Base-by-base conservation (phyloP, 2,329 filamentous ascomycete species). In the Phialophora verrucosa region DNA sequence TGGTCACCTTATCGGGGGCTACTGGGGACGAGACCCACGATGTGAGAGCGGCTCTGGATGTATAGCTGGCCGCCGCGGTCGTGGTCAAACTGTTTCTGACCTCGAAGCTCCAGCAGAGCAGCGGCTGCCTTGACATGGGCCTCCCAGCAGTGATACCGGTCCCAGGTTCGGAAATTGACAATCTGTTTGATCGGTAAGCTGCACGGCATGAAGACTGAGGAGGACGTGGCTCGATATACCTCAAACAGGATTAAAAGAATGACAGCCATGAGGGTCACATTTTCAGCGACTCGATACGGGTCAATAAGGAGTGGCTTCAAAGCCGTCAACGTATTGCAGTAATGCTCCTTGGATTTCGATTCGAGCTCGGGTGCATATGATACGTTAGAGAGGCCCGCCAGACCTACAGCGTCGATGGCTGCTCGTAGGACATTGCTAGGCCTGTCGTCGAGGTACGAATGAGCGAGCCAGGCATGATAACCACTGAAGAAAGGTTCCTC, bases 261-360 rank as follows among this genome's bases (percentile, higher is more conserved):
- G 44, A 80, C 73, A 1, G 77, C 73, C 17, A 78, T 76, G 68
- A 79, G 74, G 0, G 77, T 78, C 57, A 78, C 75, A 63, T 80
- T 78, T 57, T 74, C 74, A 1, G 75, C 67, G 5, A 76, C 76
- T 61, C 76, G 71, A 2, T 61, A 63, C 10, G 74, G 74, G n/a
- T 73, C 74, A 5, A 64, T 55, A 47, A 80, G 63, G 0, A 75
- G 76, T 42, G 73, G 5, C 76, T 0, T 90, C 75, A 70, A 90
- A 90, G 0, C 84, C 83, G 0, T 84, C 88, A 64, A 3, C 7
- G 60, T 55, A 20, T 25, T 44, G 42, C 35, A 65, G 17, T 65
- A 65, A 20, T 62, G 63, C 20, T 61, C 53, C 29, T 55, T 47
- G 4, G 58, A 55, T 42, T 62, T 61, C 6, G 53, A 55, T 27